Evolutionary conservation across 1,284 basidiomycete species (phyloP), one percentile per base, ranked within the genome.

Genomic region (Heterobasidion occidentale): DNA sequence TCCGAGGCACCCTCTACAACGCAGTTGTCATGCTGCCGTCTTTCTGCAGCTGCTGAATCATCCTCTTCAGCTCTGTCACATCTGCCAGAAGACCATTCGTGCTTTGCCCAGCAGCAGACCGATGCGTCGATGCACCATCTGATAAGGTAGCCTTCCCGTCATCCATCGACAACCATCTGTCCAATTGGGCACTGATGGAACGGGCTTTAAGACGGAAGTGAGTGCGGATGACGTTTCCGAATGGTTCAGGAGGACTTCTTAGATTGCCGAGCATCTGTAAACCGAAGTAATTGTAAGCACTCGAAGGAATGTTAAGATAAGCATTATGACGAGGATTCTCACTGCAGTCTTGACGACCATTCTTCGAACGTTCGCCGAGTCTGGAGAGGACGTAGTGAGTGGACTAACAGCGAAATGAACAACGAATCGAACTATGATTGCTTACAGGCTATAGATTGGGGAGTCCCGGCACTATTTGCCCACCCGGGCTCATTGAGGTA

Each of bases 401-500:
- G 55, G 35, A 51, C 45, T 42, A 47, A 36, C 42, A 15, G 55
- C 54, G 7, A 56, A 33, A 36, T 27, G 5, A 20, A 42, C 49
- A 51, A 7, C n/a, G 36, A 46, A 12, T 7, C 9, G n/a, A 9
- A 38, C 5, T 12, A 0, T 27, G 8, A 27, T 33, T 35, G 71
- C 83, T 70, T 67, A 90, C 89, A 92, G 56, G 85, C 83, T 65
- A 76, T 77, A 27, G 89, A 92, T 60, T 79, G 77, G 7, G 88
- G 77, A 34, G 86, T 88, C 15, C 91, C 91, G 12, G 75, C 81
- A 55, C 78, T 77, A 46, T 71, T 72, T 17, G 89, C 84, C 91
- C 90, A 94, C 6, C 86, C 91, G 12, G 94, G 94, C 69, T 97
- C 94, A 63, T 94, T 94, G 57, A 90, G 68, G 66, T 91, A 92